A percentile compares a stretch with the other conserved stretches of the same genome.
Conservation (phyloP, 2,329 filamentous ascomycete genomes). For the Colletotrichum liaoningense region DNA sequence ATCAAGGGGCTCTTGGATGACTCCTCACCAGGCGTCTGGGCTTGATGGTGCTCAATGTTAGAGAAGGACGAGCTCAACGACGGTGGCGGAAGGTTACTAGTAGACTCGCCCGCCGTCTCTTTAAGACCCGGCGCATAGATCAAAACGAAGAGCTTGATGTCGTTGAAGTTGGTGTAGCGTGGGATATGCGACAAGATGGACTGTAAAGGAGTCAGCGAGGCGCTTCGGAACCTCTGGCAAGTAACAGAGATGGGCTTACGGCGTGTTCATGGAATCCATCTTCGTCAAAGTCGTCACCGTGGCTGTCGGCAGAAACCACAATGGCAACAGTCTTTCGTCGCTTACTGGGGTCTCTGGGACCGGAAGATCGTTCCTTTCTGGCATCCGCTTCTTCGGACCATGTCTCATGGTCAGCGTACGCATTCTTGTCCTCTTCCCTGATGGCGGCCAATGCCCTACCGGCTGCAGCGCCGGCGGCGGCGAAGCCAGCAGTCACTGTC, state of each 20-base stretch:
- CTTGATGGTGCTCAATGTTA: conserved; percentile 82
- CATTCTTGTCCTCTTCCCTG: conserved; percentile 83
- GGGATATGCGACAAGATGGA: conserved; percentile 92
- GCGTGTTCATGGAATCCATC: conserved; percentile 80
- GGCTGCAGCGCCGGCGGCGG: conserved; percentile 84
- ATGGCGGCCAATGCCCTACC: conserved; percentile 87
- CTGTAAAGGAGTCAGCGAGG: conserved; percentile 53
- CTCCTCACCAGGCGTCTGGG: conserved; percentile 74
- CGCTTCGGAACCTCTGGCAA: not conserved
- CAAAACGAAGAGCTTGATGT: conserved; percentile 84
- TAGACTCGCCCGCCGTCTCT: conserved; percentile 68
- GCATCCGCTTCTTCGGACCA: conserved; percentile 93
- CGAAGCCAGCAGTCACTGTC: conserved; percentile 82
- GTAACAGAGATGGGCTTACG: conserved; percentile 63
- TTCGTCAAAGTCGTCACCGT: conserved; percentile 68
- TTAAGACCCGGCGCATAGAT: conserved; percentile 89
- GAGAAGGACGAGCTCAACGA: conserved; percentile 86
- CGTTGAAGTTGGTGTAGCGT: conserved; percentile 77
- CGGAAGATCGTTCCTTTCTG: conserved; percentile 60
- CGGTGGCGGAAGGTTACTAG: conserved; percentile 68
- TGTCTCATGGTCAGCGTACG: conserved; percentile 86
- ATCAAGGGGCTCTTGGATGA: conserved; percentile 64
- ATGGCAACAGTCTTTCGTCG: conserved; percentile 85
- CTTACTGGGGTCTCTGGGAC: conserved; percentile 51
- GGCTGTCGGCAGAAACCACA: conserved; percentile 83